Percentiles rank a stretch among this genome's conserved stretches.
phyloP scores from a whole-genome alignment of 1,284 basidiomycete genomes.

The Ganoderma multipileum region DNA sequence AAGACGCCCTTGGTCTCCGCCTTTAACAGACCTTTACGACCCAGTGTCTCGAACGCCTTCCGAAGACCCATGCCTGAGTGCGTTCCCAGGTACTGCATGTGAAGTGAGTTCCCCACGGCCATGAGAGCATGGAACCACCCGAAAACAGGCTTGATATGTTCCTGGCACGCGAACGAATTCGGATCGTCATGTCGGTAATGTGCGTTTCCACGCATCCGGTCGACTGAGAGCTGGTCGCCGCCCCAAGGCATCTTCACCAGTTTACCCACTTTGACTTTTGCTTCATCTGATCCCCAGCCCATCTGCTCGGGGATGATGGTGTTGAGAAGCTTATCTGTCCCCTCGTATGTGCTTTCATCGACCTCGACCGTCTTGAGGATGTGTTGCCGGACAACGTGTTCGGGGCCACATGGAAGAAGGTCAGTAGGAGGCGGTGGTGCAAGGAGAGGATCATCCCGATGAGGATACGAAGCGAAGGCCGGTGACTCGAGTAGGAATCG shows the following conservation, averaged over 20 bases:
- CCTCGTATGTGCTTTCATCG: constrained; percentile 33
- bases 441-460: neutral
- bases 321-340: constrained; percentile 23
- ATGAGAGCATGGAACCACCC: constrained; percentile 47
- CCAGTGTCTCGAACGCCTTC: constrained; percentile 25
- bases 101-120: constrained; percentile 37
- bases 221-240: constrained; percentile 36
- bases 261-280: no score
- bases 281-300: constrained; percentile 1
- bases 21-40: constrained; percentile 26
- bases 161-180: constrained; percentile 43
- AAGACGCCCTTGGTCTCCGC: constrained; percentile 27
- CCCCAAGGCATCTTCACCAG: constrained; percentile 17
- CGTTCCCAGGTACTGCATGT: constrained; percentile 33
- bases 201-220: constrained; percentile 23
- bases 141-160: constrained; percentile 37
- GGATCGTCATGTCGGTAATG: constrained; percentile 40
- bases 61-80: neutral
- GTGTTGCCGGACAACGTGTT: constrained; percentile 14
- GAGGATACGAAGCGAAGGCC: neutral
- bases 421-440: neutral
- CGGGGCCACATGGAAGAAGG: constrained; percentile 13
- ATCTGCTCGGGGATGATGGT: constrained; percentile 20
- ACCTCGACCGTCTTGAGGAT: constrained; percentile 31
- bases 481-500: constrained; percentile 18